Evolutionary conservation across 352 stramenopile genomes (phyloP), one percentile per base, ranked within the genome.

Genomic region (Peronosclerospora sorghi): DNA sequence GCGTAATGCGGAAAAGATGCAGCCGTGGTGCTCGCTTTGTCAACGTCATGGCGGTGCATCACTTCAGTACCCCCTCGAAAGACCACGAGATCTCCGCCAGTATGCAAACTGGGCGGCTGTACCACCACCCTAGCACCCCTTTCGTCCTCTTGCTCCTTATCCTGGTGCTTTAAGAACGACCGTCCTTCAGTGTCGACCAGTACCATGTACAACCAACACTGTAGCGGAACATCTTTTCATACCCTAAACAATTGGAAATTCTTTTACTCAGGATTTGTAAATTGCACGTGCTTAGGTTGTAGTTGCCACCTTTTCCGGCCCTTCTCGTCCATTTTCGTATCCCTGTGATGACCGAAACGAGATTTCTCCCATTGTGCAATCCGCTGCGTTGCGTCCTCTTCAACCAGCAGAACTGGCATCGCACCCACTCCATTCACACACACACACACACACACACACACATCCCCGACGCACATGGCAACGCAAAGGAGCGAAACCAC

Each of bases 81-180:
- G 15, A 35, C 29, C 29, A 18, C 8, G 10, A 36, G 18, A 17
- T 56, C 48, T 7, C 54, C 49, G 15, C 49, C 56, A 48, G 58
- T 26, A 21, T 52, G 59, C n/a, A 20, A 10, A 5, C 49, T 54
- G 1, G 69, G 61, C 0, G 70, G 41, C 27, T 71, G 52, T 3
- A 82, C n/a, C 13, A 79, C 49, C 8, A 83, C 36, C 13, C 64
- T 79, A 1, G 62, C 67, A 21, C 75, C 69, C 70, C 69, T 75
- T 9, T 61, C 65, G 6, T 54, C 55, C 29, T 83, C 45, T 21
- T 79, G 77, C 54, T 83, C 66, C 4, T 57, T 78, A 37, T 79
- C 65, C 32, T 65, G 54, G 36, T 79, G 62, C 7, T 57, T 59
- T 1, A 53, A 26, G 41, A 72, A 79, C 30, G 71, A 27, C 12